Evolutionary conservation across 1,284 basidiomycete species (phyloP).

Genomic region (Pseudozyma tsukubaensis): DNA sequence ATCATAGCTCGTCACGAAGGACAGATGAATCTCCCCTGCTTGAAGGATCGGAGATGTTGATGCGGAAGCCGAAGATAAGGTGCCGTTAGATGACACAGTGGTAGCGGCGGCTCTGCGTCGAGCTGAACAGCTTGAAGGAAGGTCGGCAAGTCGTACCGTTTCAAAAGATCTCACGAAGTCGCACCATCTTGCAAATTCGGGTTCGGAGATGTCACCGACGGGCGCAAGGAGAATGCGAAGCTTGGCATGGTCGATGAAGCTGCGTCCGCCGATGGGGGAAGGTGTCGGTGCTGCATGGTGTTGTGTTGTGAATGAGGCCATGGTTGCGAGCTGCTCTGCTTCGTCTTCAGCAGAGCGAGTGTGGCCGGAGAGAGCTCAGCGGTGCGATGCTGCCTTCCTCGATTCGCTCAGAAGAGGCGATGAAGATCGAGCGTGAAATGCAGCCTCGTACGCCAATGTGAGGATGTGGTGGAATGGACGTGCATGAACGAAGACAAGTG

Average conservation of each 20-base stretch:
- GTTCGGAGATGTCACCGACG: conserved; percentile 49
- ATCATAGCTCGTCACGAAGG: conserved; percentile 65
- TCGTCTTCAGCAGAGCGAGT: too few species aligned
- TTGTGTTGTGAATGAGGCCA: not conserved
- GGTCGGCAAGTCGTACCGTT: conserved; percentile 54
- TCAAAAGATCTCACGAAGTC: conserved; percentile 56
- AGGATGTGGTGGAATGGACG: too few species aligned
- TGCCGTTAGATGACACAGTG: conserved; percentile 4
- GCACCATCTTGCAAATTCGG: conserved; percentile 62
- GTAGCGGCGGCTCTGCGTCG: conserved; percentile 14
- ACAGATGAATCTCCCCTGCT: conserved; percentile 64
- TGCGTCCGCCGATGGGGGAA: conserved; percentile 43
- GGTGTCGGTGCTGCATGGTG: conserved; percentile 38
- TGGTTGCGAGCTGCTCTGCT: too few species aligned
- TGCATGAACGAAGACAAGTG: too few species aligned
- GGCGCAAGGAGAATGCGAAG: conserved; percentile 64
- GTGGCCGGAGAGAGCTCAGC: too few species aligned
- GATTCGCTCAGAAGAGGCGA: too few species aligned
- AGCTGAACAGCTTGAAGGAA: conserved; percentile 43
- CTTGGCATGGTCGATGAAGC: conserved; percentile 57
- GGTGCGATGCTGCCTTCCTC: too few species aligned
- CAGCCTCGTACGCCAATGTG: too few species aligned
- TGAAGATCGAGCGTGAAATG: too few species aligned
- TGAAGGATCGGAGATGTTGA: conserved; percentile 43
- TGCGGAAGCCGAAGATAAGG: conserved; percentile 2